These are phyloP conservation scores for Scleroderma citrinum DNA, from an alignment of 768 basidiomycete species.

Conservation along the genomic window DNA sequence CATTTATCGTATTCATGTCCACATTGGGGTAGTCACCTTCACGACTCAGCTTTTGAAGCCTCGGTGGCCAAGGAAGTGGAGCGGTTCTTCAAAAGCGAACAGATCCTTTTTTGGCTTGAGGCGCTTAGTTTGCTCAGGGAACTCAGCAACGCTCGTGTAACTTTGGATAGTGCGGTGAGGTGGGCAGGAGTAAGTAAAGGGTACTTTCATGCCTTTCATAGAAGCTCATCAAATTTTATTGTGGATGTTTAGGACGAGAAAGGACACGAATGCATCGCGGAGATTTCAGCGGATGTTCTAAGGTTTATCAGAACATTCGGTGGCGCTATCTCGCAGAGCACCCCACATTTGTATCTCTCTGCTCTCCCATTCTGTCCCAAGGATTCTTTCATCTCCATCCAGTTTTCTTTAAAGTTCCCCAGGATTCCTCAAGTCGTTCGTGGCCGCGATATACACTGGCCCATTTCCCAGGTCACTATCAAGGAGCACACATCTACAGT, in stretches of 20 bases:
- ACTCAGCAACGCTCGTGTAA: background rate
- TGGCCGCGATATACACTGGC: background rate
- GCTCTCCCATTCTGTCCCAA: background rate
- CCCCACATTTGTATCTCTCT: background rate
- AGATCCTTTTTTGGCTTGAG: conserved; percentile 2
- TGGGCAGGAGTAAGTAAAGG: background rate
- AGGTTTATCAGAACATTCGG: background rate
- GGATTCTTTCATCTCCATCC: background rate
- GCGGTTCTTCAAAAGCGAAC: background rate
- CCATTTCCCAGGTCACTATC: background rate
- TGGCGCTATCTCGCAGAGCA: background rate
- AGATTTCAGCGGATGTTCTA: background rate
- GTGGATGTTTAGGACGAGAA: too few relatives aligned
- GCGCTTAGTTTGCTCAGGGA: background rate
- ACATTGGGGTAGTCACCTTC: background rate
- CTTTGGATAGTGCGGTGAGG: background rate
- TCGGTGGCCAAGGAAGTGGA: background rate
- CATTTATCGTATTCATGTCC: background rate
- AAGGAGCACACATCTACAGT: conserved; percentile 1
- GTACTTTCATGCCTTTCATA: background rate
- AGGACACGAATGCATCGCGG: background rate
- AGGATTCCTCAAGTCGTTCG: background rate
- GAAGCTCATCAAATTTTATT: background rate
- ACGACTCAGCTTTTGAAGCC: background rate
- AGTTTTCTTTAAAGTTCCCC: background rate